phyloP scores from a whole-genome alignment of 441 rosid species.

The Kokia cookei region DNA sequence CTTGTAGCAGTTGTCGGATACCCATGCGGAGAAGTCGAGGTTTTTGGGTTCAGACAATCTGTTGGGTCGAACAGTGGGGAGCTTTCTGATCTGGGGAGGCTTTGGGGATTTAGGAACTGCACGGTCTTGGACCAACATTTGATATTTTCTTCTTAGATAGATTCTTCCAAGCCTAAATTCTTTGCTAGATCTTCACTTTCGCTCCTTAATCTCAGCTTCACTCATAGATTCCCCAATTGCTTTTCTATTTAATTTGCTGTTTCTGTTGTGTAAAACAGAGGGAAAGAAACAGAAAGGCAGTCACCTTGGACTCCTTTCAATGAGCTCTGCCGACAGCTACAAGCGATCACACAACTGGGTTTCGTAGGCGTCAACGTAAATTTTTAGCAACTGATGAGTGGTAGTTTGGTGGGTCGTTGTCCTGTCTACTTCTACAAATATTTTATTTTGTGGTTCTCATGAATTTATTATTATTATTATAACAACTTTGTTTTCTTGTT shows the following conservation, averaged over 20 bases:
- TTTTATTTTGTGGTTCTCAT: not conserved
- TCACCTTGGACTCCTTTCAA: not conserved
- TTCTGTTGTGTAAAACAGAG: not conserved
- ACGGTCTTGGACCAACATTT: constrained; percentile 93
- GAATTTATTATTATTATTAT: not conserved
- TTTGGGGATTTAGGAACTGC: constrained; percentile 47
- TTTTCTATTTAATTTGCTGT: not conserved
- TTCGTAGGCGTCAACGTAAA: constrained; percentile 45
- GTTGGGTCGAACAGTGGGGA: constrained; percentile 29
- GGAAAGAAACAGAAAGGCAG: not conserved
- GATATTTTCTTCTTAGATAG: constrained; percentile 16
- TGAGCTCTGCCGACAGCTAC: not conserved
- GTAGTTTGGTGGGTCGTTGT: constrained; percentile 27
- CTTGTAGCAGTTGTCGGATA: constrained; percentile 52
- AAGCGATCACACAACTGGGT: constrained; percentile 18
- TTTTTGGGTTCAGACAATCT: constrained; percentile 53
- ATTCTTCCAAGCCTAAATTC: not conserved
- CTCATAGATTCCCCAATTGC: not conserved
- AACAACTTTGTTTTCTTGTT: no score
- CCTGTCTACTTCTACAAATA: constrained; percentile 2
- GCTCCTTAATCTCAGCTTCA: not conserved
- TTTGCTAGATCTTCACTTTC: not conserved
- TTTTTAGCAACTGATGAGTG: constrained; percentile 12
- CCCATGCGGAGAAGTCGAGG: constrained; percentile 82
- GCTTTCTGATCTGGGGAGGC: constrained; percentile 31